Percentiles rank a stretch among this genome's conserved stretches.
Conservation (phyloP, 805 yeast species). For the Metschnikowia henanensis region DNA sequence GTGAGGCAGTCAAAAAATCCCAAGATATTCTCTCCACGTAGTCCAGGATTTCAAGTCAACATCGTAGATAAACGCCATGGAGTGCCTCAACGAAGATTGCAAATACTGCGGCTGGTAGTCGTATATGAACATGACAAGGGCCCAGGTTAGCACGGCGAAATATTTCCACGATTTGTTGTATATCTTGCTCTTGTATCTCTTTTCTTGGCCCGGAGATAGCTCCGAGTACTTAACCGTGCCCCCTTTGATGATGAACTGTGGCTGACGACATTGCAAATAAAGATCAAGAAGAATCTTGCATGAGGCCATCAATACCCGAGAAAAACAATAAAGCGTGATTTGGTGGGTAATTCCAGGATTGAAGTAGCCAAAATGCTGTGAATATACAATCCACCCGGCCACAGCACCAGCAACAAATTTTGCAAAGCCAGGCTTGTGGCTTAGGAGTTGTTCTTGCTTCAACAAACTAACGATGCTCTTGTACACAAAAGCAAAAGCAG, state of each 20-base stretch:
- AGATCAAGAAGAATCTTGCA: conserved; percentile 51
- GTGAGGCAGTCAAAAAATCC: conserved; percentile 15
- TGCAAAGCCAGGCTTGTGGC: conserved; percentile 28
- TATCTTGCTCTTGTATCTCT: conserved; percentile 27
- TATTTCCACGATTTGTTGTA: conserved; percentile 51
- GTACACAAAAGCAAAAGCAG: conserved; percentile 55
- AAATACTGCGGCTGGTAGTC: conserved; percentile 59
- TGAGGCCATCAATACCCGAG: conserved; percentile 63
- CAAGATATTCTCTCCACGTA: conserved; percentile 46
- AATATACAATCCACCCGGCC: conserved; percentile 44
- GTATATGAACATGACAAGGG: conserved; percentile 68
- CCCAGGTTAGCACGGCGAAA: conserved; percentile 71
- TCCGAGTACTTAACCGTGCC: conserved; percentile 24
- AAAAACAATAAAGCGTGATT: conserved; percentile 70
- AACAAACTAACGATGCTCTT: conserved; percentile 38
- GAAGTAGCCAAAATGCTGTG: conserved; percentile 44
- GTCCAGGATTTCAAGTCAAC: conserved; percentile 53
- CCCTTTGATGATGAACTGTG: conserved; percentile 26
- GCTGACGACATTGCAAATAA: conserved; percentile 37
- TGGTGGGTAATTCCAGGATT: conserved; percentile 63
- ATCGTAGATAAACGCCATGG: conserved; percentile 72
- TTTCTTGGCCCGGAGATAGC: conserved; percentile 33
- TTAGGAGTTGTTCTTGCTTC: conserved; percentile 32
- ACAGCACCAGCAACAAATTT: conserved; percentile 42
- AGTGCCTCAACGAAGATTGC: conserved; percentile 62